phyloP scores from a whole-genome alignment of 78 protist genomes.

The Dictyostelium discoideum region DNA sequence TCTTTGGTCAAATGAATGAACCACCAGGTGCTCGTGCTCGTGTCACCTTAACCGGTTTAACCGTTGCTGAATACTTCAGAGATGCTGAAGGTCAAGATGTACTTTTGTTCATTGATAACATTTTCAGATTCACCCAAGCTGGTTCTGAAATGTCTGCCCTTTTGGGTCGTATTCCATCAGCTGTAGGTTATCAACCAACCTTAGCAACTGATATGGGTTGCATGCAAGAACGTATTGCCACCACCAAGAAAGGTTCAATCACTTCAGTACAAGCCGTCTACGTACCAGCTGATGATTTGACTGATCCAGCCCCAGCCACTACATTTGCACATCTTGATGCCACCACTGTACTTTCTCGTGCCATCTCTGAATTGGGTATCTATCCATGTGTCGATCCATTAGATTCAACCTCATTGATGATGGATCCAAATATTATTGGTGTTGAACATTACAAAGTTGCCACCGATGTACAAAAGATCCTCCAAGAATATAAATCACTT shows the following conservation, averaged over 20 bases:
- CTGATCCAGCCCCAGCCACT: slow-evolving; percentile 99
- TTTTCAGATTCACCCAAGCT: slow-evolving; percentile 99
- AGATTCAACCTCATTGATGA: slow-evolving; percentile 98
- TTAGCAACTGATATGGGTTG: slow-evolving; percentile 98
- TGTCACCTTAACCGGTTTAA: slow-evolving; percentile 98
- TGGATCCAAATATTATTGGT: slow-evolving; percentile 97
- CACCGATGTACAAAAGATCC: slow-evolving; percentile 93
- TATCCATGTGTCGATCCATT: slow-evolving; percentile 99
- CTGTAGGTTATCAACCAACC: slow-evolving; percentile 99
- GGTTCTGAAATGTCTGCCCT: slow-evolving; percentile 99
- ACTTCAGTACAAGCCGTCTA: slow-evolving; percentile 99
- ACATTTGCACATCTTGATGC: slow-evolving; percentile 99
- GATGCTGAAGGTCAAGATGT: slow-evolving; percentile 99
- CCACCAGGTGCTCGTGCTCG: slow-evolving; percentile 99
- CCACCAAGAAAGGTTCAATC: slow-evolving; percentile 98
- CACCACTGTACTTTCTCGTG: slow-evolving; percentile 98
- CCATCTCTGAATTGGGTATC: slow-evolving; percentile 98
- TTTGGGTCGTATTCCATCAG: slow-evolving; percentile 99
- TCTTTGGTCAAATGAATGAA: slow-evolving; percentile 99
- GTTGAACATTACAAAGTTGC: slow-evolving; percentile 96
- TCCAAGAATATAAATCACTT: slow-evolving; percentile 98
- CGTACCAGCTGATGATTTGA: slow-evolving; percentile 99
- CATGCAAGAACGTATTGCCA: slow-evolving; percentile 99
- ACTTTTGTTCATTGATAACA: slow-evolving; percentile 99
- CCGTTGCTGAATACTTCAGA: slow-evolving; percentile 99